phyloP scores from a whole-genome alignment of 2,329 filamentous ascomycete genomes.

The Dothiorella sarmentorum region DNA sequence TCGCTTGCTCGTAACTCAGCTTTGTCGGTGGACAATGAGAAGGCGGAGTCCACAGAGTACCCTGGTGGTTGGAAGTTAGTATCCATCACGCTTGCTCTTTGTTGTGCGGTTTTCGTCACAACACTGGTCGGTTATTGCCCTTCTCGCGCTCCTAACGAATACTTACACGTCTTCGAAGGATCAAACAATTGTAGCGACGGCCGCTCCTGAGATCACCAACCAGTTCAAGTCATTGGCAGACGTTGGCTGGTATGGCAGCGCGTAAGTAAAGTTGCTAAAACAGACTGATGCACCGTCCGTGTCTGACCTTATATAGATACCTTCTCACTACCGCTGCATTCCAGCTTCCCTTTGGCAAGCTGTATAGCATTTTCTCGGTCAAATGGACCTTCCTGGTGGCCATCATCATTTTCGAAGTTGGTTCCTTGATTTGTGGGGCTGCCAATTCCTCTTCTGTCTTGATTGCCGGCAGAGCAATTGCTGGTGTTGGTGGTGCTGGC shows the following conservation, averaged over 20 bases:
- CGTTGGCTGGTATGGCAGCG: constrained; percentile 27
- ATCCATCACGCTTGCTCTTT: constrained; percentile 27
- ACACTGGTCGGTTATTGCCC: constrained; percentile 24
- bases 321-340: constrained; percentile 43
- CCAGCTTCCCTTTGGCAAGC: constrained; percentile 51
- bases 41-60: constrained; percentile 16
- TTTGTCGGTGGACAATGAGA: not conserved
- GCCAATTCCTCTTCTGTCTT: constrained; percentile 47
- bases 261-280: constrained; percentile 36
- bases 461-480: constrained; percentile 51
- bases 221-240: constrained; percentile 25
- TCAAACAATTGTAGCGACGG: constrained; percentile 28
- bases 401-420: constrained; percentile 48
- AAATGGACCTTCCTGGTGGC: constrained; percentile 50
- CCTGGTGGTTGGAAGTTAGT: constrained; percentile 25
- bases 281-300: not conserved
- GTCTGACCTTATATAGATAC: constrained; percentile 33
- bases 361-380: constrained; percentile 58
- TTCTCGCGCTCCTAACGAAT: not conserved
- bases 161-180: constrained; percentile 4
- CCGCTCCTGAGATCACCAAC: constrained; percentile 30
- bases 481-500: constrained; percentile 50
- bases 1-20: not conserved
- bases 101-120: constrained; percentile 33
- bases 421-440: constrained; percentile 53